phyloP scores from a whole-genome alignment of 495 filamentous ascomycete genomes.

The Aspergillus steynii region DNA sequence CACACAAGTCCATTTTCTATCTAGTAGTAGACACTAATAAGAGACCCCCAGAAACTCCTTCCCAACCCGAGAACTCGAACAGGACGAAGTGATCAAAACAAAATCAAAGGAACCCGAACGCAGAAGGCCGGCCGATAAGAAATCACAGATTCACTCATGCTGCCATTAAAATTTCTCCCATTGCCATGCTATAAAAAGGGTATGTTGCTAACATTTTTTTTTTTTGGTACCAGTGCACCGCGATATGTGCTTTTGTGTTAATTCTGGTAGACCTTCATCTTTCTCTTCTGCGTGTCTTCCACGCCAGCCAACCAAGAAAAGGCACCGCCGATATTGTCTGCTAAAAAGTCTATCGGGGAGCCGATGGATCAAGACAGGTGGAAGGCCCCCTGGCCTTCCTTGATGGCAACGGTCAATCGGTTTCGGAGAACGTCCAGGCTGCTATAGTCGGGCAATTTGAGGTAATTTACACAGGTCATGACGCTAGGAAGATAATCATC shows the following conservation, averaged over 20 bases:
- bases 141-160: slow-evolving; percentile 20
- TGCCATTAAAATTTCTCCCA: slow-evolving; percentile 14
- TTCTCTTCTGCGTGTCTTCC: slow-evolving; percentile 5
- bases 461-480: slow-evolving; percentile 99
- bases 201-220: slow-evolving; percentile 9
- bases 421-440: slow-evolving; percentile 71
- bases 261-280: slow-evolving; percentile 5
- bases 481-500: slow-evolving; percentile 98
- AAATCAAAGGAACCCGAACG: slow-evolving; percentile 14
- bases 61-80: slow-evolving; percentile 17
- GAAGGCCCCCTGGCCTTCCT: slow-evolving; percentile 98
- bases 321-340: neutral
- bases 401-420: slow-evolving; percentile 80
- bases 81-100: slow-evolving; percentile 12
- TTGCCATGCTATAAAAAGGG: slow-evolving; percentile 4
- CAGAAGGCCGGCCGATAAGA: slow-evolving; percentile 17
- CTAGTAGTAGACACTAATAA: slow-evolving; percentile 26
- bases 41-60: slow-evolving; percentile 17
- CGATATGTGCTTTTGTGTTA: slow-evolving; percentile 3
- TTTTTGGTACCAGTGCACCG: slow-evolving; percentile 7
- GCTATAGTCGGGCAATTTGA: slow-evolving; percentile 97
- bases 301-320: neutral
- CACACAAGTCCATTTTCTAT: slow-evolving; percentile 31
- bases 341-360: neutral
- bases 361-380: slow-evolving; percentile 71